Percentiles rank a stretch among this genome's conserved stretches.
These are phyloP conservation scores for Erysimum cheiri DNA, from an alignment of 441 rosid species.

Conservation along the genomic window DNA sequence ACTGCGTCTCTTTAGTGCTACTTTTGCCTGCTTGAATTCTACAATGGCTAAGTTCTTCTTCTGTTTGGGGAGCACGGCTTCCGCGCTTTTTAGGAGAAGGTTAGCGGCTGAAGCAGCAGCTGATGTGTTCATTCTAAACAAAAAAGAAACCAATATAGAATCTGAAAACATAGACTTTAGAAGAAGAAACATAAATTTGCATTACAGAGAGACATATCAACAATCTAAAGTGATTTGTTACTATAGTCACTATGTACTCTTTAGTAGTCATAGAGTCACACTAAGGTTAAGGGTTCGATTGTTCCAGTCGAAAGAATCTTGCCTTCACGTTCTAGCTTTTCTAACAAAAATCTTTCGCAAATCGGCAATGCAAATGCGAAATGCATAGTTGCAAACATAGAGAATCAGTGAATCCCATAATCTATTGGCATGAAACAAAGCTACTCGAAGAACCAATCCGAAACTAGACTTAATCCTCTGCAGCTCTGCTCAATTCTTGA, in stretches of 20 bases:
- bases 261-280: background rate
- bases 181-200: background rate
- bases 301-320: background rate
- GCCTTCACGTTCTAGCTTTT: background rate
- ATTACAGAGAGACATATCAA: background rate
- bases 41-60: slow-evolving; percentile 67
- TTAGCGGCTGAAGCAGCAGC: slow-evolving; percentile 75
- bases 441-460: background rate
- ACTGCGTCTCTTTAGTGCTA: slow-evolving; percentile 63
- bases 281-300: background rate
- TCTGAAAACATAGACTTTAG: slow-evolving; percentile 2
- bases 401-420: background rate
- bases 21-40: slow-evolving; percentile 80
- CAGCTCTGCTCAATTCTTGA: background rate
- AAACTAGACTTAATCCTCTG: slow-evolving; percentile 11
- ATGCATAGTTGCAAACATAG: background rate
- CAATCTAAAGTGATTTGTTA: background rate
- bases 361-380: no score
- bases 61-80: slow-evolving; percentile 84
- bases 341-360: background rate
- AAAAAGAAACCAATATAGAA: background rate
- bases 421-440: background rate
- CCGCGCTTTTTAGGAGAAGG: slow-evolving; percentile 69
- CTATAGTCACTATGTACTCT: background rate
- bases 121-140: slow-evolving; percentile 65